Conservation (phyloP, 805 yeast genomes). For the Yarrowia sp. region DNA sequence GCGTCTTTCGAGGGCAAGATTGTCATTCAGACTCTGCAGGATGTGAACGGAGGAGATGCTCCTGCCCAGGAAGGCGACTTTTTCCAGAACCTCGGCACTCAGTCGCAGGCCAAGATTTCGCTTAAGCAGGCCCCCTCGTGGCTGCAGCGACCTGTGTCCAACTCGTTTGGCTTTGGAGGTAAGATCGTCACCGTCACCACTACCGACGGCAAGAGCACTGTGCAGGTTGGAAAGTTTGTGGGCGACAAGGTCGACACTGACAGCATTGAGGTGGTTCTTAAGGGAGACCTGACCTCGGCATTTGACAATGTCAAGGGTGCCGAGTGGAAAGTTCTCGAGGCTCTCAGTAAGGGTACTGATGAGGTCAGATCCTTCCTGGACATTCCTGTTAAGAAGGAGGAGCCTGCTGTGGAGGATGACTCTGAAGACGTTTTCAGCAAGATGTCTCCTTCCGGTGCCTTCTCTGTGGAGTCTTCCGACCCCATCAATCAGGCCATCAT, state of each 20-base stretch:
- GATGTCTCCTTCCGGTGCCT: slow-evolving; percentile 37
- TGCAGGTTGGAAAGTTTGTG: slow-evolving; percentile 46
- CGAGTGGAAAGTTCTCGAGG: slow-evolving; percentile 25
- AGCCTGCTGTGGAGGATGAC: slow-evolving; percentile 27
- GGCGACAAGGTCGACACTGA: slow-evolving; percentile 38
- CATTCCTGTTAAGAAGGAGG: slow-evolving; percentile 26
- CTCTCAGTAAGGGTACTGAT: slow-evolving; percentile 13
- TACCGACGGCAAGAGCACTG: slow-evolving; percentile 42
- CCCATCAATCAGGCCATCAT: slow-evolving; percentile 51
- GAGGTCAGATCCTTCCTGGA: slow-evolving; percentile 8
- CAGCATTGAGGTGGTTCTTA: slow-evolving; percentile 54
- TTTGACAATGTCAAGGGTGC: slow-evolving; percentile 10
- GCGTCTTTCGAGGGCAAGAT: slow-evolving; percentile 79
- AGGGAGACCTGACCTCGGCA: slow-evolving; percentile 45
- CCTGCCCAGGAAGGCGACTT: slow-evolving; percentile 61
- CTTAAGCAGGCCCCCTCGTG: slow-evolving; percentile 84
- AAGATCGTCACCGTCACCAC: slow-evolving; percentile 60
- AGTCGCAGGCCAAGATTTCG: slow-evolving; percentile 48
- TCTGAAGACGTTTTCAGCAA: slow-evolving; percentile 36
- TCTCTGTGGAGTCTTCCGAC: slow-evolving; percentile 32
- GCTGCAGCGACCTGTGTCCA: slow-evolving; percentile 72
- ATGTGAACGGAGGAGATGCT: slow-evolving; percentile 48
- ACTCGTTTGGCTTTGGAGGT: slow-evolving; percentile 91
- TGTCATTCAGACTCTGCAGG: slow-evolving; percentile 81
- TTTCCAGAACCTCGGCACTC: slow-evolving; percentile 66